Percentiles rank a stretch among this genome's conserved stretches.
Conservation (phyloP, 1,284 basidiomycete genomes). For the Cystobasidiaceae sp. region DNA sequence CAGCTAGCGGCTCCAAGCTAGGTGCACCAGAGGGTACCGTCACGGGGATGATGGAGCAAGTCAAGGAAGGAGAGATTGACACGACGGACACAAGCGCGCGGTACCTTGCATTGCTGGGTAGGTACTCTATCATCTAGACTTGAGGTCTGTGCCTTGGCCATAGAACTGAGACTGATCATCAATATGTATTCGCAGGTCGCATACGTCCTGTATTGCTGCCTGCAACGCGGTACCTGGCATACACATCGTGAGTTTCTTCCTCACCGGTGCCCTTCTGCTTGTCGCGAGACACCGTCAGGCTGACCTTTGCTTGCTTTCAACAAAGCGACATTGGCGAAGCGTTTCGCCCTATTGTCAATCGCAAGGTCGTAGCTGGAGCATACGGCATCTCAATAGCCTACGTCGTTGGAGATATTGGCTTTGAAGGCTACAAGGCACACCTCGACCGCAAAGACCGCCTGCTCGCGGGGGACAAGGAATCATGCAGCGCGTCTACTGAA, state of each 20-base stretch:
- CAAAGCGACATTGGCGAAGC: constrained; percentile 87
- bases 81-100: constrained; percentile 34
- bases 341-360: constrained; percentile 78
- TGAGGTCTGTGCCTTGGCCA: too few relatives aligned
- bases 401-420: constrained; percentile 71
- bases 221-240: constrained; percentile 35
- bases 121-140: not conserved
- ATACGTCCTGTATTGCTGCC: constrained; percentile 34
- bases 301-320: not conserved
- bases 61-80: constrained; percentile 25
- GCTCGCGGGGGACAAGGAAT: constrained; percentile 55
- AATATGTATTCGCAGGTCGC: constrained; percentile 1
- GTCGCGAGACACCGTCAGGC: too few relatives aligned
- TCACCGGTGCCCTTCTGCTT: too few relatives aligned
- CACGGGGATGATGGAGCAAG: constrained; percentile 4
- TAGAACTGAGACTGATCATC: too few relatives aligned
- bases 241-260: constrained; percentile 22
- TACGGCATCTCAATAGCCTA: constrained; percentile 53
- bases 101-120: constrained; percentile 32
- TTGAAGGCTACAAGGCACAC: constrained; percentile 82
- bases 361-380: constrained; percentile 69
- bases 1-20: too few relatives aligned
- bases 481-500: constrained; percentile 17
- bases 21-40: too few relatives aligned
- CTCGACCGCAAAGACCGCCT: constrained; percentile 61